Evolutionary conservation across 306 rosid genomes (phyloP).

Genomic region (Malus orientalis): DNA sequence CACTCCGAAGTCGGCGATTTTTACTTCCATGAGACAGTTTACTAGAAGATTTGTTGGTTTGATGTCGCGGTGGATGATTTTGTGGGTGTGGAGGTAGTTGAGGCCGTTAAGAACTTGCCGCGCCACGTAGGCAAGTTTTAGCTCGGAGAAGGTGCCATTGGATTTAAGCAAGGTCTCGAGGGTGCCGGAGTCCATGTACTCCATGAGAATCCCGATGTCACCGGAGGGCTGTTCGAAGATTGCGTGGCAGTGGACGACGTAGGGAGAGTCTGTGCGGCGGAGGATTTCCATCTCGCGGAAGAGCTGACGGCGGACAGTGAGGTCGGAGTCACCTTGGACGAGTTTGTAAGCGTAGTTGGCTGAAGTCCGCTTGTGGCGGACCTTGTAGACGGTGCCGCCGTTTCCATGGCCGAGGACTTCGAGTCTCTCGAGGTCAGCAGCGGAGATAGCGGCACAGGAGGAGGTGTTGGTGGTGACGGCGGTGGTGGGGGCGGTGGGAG

Average conservation of each 20-base stretch:
- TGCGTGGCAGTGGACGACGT: conserved; percentile 49
- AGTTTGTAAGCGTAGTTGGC: conserved; percentile 55
- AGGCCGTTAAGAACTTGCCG: conserved; percentile 66
- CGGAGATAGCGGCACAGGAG: conserved; percentile 12
- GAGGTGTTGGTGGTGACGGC: not conserved
- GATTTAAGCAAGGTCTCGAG: conserved; percentile 37
- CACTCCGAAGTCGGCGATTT: conserved; percentile 86
- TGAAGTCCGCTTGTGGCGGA: conserved; percentile 57
- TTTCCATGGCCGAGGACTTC: conserved; percentile 82
- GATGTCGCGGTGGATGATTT: conserved; percentile 78
- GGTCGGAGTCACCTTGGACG: conserved; percentile 45
- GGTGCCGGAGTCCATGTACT: conserved; percentile 64
- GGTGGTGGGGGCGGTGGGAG: conserved; percentile 7
- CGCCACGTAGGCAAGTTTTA: conserved; percentile 43
- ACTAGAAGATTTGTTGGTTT: conserved; percentile 74
- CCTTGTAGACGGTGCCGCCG: conserved; percentile 92
- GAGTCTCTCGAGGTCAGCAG: conserved; percentile 51
- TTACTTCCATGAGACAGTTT: conserved; percentile 45
- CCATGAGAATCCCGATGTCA: conserved; percentile 69
- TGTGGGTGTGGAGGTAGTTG: conserved; percentile 63
- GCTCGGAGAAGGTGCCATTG: conserved; percentile 52
- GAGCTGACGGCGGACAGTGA: conserved; percentile 56
- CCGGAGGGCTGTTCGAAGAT: conserved; percentile 76
- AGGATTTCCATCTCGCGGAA: conserved; percentile 65
- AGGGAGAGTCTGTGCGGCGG: conserved; percentile 75